A percentile compares a stretch with the other conserved stretches of the same genome.
Evolutionary conservation across 164 flowering plant species (phyloP).

Genomic region (Macadamia tetraphylla): DNA sequence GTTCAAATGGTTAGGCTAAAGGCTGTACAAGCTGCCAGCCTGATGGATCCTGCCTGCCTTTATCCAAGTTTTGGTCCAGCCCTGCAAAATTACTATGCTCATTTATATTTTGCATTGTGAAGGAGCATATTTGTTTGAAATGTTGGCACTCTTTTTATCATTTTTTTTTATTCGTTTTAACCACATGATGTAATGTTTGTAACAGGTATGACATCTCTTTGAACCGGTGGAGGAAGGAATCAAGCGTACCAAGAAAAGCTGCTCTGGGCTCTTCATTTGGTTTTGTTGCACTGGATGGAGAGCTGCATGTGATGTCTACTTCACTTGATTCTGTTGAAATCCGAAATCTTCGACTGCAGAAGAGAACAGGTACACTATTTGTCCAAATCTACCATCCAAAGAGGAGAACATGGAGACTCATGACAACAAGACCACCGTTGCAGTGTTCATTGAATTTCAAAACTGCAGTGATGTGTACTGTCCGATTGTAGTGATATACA

Average conservation of each 20-base stretch:
- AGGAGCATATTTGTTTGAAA: too few species aligned
- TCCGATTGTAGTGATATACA: conserved; percentile 25
- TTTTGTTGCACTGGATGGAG: conserved; percentile 55
- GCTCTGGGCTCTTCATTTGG: conserved; percentile 40
- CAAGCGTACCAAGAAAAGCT: conserved; percentile 56
- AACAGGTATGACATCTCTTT: conserved; percentile 54
- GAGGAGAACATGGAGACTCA: conserved; percentile 61
- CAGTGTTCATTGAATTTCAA: conserved; percentile 44
- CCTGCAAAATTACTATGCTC: too few species aligned
- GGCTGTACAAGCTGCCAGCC: too few species aligned
- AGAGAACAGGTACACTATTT: conserved; percentile 35
- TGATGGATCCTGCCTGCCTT: too few species aligned
- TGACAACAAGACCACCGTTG: conserved; percentile 53
- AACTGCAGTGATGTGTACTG: conserved; percentile 61
- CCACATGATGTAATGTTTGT: too few species aligned
- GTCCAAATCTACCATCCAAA: conserved; percentile 71
- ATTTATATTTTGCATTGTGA: too few species aligned
- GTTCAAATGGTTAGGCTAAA: too few species aligned
- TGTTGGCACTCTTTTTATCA: too few species aligned
- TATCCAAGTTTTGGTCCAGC: too few species aligned
- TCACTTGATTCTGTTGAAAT: conserved; percentile 22
- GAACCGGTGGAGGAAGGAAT: conserved; percentile 65
- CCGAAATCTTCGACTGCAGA: conserved; percentile 37
- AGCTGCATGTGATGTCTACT: conserved; percentile 47
- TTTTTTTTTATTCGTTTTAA: too few species aligned